Evolutionary conservation across 345 rosid species (phyloP).

Genomic region (Geranium brycei): DNA sequence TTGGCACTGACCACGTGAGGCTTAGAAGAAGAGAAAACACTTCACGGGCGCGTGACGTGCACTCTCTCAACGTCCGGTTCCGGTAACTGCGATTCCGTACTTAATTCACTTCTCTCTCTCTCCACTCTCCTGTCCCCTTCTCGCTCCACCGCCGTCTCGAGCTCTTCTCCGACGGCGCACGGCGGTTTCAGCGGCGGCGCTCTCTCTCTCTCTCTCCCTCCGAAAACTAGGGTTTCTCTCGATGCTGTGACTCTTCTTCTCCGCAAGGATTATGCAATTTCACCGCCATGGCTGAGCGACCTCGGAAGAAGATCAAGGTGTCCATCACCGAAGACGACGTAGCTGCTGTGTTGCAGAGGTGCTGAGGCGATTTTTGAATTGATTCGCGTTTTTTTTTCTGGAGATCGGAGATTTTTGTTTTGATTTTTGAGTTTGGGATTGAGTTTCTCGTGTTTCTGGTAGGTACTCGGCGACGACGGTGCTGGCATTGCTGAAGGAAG

Average conservation of each 20-base stretch:
- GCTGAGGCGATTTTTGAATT: background rate
- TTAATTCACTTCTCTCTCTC: no score
- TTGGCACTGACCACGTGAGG: no score
- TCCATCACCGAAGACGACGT: constrained; percentile 54
- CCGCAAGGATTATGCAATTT: constrained; percentile 21
- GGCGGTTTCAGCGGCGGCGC: background rate
- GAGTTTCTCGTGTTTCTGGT: background rate
- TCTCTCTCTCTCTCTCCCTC: background rate
- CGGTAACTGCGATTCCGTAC: no score
- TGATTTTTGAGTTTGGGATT: background rate
- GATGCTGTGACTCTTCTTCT: background rate
- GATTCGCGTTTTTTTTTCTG: background rate
- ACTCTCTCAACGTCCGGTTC: no score
- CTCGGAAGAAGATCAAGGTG: constrained; percentile 33
- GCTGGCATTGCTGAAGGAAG: constrained; percentile 50
- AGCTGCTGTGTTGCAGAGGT: constrained; percentile 64
- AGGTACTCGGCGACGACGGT: constrained; percentile 52
- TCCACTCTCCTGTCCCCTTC: no score
- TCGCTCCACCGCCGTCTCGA: background rate
- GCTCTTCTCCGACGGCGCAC: background rate
- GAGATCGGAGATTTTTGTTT: background rate
- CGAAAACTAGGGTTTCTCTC: background rate
- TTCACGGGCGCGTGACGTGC: no score
- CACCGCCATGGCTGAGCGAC: constrained; percentile 30
- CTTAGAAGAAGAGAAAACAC: no score